Evolutionary conservation across 176 grass and related monocot species (phyloP), one percentile per base, ranked within the genome.

Genomic region (Guadua angustifolia): DNA sequence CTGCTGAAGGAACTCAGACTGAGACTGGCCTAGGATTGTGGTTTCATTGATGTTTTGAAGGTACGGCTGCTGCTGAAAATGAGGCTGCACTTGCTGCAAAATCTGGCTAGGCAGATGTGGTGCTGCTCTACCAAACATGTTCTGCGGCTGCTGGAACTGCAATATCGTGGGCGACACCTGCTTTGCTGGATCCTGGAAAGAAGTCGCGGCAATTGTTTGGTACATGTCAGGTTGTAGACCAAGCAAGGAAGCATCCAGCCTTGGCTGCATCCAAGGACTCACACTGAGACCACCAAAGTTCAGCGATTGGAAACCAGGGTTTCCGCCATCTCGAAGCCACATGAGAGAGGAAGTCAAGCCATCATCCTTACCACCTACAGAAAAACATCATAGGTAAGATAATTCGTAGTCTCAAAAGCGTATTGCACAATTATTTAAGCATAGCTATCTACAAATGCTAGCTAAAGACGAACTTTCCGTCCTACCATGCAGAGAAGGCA

Each of bases 361-460:
- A 84, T 98, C 95, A 58, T 98, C 93, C 75, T 98, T 98, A 40
- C 87, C 95, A 87, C 95, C 95, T 95, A 85, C 18, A 87, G 60
- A 86, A 74, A 36, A 74, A 11, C 73, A 88, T 52, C 17, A 71
- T 45, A 65, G 5, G 17, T 46, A 75, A 83, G 42, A 57, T 72
- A 35, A 79, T 78, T 71, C 62, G 69, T 42, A 71, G 71, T 10
- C 8, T 42, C 45, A 63, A 12, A 75, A 62, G 64, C 24, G 68
- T 43, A 64, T 19, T 64, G 25, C 7, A 26, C 8, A 63, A 71
- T 71, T 33, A 75, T 21, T 40, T 44, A 25, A 69, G 24, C 32
- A 44, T 46, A 22, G 15, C 7, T 59, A 47, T 71, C 39, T 43
- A 64, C n/a, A 83, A 55, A 69, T 70, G 47, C n/a, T 42, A 58